Evolutionary conservation across 352 stramenopile species (phyloP).

Genomic region (Globisporangium perplexum): DNA sequence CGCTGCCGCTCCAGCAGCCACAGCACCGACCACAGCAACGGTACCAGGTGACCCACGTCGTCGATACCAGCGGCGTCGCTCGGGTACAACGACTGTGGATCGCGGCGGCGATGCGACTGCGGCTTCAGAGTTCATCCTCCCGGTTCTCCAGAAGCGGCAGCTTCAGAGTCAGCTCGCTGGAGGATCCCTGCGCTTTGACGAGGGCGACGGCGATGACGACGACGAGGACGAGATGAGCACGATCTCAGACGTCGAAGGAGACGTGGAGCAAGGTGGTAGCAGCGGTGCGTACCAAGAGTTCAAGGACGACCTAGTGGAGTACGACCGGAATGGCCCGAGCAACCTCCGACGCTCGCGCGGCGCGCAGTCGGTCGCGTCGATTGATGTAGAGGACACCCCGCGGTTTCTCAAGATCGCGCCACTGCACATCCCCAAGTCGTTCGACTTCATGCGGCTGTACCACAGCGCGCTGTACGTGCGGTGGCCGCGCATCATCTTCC

Average conservation of each 20-base stretch:
- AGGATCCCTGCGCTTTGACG: not conserved
- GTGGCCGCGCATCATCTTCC: slow-evolving; percentile 64
- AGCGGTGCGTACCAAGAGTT: slow-evolving; percentile 15
- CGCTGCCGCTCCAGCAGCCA: not conserved
- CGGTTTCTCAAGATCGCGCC: slow-evolving; percentile 68
- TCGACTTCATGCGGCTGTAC: slow-evolving; percentile 77
- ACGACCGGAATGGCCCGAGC: not conserved
- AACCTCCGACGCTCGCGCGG: not conserved
- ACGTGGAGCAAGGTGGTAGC: not conserved
- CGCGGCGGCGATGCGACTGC: not conserved
- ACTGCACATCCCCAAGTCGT: slow-evolving; percentile 75
- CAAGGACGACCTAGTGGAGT: not conserved
- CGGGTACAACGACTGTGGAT: slow-evolving; percentile 7
- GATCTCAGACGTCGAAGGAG: slow-evolving; percentile 11
- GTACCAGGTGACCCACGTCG: not conserved
- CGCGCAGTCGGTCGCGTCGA: slow-evolving; percentile 38
- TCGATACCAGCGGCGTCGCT: slow-evolving; percentile 1
- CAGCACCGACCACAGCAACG: not conserved
- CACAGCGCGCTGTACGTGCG: slow-evolving; percentile 65
- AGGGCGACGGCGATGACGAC: slow-evolving; percentile 5
- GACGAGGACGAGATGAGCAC: slow-evolving; percentile 24
- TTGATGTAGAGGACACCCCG: slow-evolving; percentile 76
- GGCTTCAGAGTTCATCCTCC: slow-evolving; percentile 14
- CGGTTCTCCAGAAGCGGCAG: slow-evolving; percentile 26
- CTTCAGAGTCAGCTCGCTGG: slow-evolving; percentile 45